Conservation (phyloP, 2,329 filamentous ascomycete genomes). For the Ascochyta clinopodiicola region DNA sequence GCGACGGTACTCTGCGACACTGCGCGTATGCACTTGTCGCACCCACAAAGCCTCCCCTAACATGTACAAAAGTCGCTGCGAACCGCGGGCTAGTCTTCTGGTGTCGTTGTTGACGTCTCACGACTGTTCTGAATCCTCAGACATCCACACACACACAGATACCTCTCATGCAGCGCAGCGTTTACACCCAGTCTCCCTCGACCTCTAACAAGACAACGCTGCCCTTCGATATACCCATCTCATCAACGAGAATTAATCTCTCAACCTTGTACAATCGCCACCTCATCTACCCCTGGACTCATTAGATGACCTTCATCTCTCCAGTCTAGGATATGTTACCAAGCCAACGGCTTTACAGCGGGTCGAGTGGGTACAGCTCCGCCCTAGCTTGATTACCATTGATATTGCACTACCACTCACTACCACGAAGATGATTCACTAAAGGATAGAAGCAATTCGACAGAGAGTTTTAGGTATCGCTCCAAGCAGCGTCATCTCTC, state of each 20-base stretch:
- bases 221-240: no score
- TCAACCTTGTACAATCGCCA: conserved; percentile 4
- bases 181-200: not conserved
- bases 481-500: no score
- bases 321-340: conserved; percentile 2
- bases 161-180: no score
- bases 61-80: not conserved
- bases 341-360: conserved; percentile 5
- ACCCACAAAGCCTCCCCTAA: not conserved
- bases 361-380: conserved; percentile 2
- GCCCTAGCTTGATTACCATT: no score
- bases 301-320: conserved; percentile 16
- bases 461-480: no score
- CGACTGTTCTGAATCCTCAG: not conserved
- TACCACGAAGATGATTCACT: no score
- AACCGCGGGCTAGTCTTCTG: not conserved
- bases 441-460: no score
- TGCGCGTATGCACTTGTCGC: conserved; percentile 4
- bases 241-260: no score
- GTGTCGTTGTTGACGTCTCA: conserved; percentile 2
- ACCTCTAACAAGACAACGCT: not conserved
- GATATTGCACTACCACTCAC: no score
- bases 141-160: not conserved
- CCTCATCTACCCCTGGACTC: conserved; percentile 7
- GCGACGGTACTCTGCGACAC: conserved; percentile 7